A percentile compares a stretch with the other conserved stretches of the same genome.
phyloP scores from a whole-genome alignment of 139 green algal species.

The Gonium pectorale region DNA sequence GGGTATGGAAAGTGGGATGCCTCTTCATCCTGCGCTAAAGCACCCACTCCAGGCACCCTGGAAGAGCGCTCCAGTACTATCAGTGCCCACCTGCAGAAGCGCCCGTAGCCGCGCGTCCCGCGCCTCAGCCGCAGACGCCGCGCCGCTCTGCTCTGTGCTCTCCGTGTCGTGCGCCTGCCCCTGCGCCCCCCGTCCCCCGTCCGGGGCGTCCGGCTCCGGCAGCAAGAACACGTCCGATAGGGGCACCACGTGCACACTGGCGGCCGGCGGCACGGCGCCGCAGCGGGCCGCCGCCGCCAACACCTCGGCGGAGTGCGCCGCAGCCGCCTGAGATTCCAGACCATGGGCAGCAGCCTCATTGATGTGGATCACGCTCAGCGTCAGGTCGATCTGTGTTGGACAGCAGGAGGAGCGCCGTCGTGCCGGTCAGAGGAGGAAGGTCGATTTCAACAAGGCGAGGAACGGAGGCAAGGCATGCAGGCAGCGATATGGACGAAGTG shows the following conservation, averaged over 20 bases:
- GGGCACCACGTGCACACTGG: conserved; percentile 13
- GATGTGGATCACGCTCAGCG: conserved; percentile 65
- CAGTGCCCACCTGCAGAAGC: conserved; percentile 19
- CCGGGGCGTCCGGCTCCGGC: neutral
- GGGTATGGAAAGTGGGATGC: no score
- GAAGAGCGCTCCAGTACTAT: no score
- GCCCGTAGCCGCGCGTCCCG: neutral
- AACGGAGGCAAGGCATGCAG: no score
- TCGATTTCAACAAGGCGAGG: no score
- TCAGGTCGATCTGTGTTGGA: conserved; percentile 64
- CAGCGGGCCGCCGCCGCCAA: neutral
- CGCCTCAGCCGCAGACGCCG: neutral
- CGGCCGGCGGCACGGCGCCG: neutral
- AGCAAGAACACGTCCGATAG: conserved; percentile 60
- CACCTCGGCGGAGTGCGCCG: neutral
- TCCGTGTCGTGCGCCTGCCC: neutral
- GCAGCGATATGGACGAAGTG: no score
- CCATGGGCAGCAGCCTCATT: conserved; percentile 47
- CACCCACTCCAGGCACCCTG: no score
- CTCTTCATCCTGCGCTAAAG: no score
- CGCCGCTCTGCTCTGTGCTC: neutral
- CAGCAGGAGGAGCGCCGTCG: no score
- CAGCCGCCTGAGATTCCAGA: neutral
- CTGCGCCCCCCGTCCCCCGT: neutral
- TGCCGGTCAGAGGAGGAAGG: no score